Conservation (phyloP, 169 alveolate species). For the Eimeria praecox region DNA sequence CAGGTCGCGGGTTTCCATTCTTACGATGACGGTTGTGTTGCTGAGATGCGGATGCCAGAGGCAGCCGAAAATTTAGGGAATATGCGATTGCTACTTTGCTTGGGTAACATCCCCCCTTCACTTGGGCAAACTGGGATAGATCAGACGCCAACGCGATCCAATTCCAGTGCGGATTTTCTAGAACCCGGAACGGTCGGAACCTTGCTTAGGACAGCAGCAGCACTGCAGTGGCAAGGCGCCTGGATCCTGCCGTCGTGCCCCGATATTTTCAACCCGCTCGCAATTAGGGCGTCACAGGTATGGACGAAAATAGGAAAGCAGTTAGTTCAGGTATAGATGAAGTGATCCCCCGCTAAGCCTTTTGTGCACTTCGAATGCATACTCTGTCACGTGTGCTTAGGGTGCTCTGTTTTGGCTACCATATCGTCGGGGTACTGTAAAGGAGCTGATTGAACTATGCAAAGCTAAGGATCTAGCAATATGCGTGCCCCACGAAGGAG, state of each 20-base stretch:
- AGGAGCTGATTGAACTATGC: slow-evolving; percentile 51
- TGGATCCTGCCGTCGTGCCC: slow-evolving; percentile 81
- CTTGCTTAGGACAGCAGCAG: slow-evolving; percentile 77
- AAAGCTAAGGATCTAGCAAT: slow-evolving; percentile 14
- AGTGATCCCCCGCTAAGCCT: neutral
- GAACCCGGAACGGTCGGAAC: slow-evolving; percentile 56
- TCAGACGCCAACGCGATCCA: neutral
- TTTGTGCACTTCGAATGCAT: neutral
- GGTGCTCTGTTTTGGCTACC: slow-evolving; percentile 82
- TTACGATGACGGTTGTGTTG: slow-evolving; percentile 78
- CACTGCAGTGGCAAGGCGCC: slow-evolving; percentile 82
- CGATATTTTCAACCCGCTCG: slow-evolving; percentile 76
- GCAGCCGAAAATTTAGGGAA: slow-evolving; percentile 59
- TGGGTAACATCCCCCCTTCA: slow-evolving; percentile 67
- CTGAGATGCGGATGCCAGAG: slow-evolving; percentile 76
- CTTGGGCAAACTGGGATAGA: neutral
- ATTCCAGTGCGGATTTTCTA: neutral
- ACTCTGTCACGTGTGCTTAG: neutral
- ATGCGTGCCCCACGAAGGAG: slow-evolving; percentile 74
- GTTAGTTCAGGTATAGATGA: neutral
- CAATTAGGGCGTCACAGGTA: slow-evolving; percentile 79
- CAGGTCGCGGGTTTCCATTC: slow-evolving; percentile 80
- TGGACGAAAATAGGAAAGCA: neutral
- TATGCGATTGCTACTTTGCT: slow-evolving; percentile 68
- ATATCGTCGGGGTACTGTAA: slow-evolving; percentile 63